A percentile compares a stretch with the other conserved stretches of the same genome.
Conservation (phyloP, 2,329 filamentous ascomycete genomes). For the Zelopaecilomyces penicillatus region DNA sequence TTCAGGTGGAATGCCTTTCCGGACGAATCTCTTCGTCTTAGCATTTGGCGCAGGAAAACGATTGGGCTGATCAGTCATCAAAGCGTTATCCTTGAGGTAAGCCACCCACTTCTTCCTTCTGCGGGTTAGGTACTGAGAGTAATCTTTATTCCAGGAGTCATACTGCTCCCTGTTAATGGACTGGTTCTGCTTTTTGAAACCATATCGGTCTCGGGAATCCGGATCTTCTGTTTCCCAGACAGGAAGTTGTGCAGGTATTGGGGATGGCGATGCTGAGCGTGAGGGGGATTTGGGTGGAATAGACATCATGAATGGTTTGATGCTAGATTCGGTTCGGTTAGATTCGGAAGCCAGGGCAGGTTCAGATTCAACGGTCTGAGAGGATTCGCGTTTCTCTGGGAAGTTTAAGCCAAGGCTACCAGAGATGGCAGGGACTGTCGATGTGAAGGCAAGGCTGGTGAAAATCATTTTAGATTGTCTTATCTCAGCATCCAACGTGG, state of each 20-base stretch:
- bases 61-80: slow-evolving; percentile 63
- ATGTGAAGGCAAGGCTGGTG: slow-evolving; percentile 28
- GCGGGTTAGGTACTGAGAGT: slow-evolving; percentile 65
- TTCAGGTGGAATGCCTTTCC: slow-evolving; percentile 88
- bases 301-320: slow-evolving; percentile 5
- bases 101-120: slow-evolving; percentile 74
- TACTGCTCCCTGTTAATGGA: slow-evolving; percentile 71
- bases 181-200: slow-evolving; percentile 82
- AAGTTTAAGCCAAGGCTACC: slow-evolving; percentile 20
- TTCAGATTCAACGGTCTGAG: slow-evolving; percentile 36
- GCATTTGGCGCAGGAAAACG: slow-evolving; percentile 72
- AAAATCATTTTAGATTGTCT: slow-evolving; percentile 33
- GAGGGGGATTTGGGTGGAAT: slow-evolving; percentile 7
- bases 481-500: slow-evolving; percentile 30
- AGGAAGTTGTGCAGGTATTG: slow-evolving; percentile 18
- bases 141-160: slow-evolving; percentile 69
- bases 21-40: slow-evolving; percentile 82
- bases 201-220: slow-evolving; percentile 66
- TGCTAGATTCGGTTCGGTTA: slow-evolving; percentile 7
- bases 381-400: slow-evolving; percentile 42
- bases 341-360: slow-evolving; percentile 19
- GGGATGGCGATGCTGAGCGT: slow-evolving; percentile 5
- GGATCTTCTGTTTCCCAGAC: slow-evolving; percentile 38
- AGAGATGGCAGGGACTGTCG: slow-evolving; percentile 30
- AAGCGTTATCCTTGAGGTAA: slow-evolving; percentile 66